These are phyloP conservation scores for Plasmodiophora brassicae DNA, from an alignment of 208 protist genomes.

Conservation along the genomic window DNA sequence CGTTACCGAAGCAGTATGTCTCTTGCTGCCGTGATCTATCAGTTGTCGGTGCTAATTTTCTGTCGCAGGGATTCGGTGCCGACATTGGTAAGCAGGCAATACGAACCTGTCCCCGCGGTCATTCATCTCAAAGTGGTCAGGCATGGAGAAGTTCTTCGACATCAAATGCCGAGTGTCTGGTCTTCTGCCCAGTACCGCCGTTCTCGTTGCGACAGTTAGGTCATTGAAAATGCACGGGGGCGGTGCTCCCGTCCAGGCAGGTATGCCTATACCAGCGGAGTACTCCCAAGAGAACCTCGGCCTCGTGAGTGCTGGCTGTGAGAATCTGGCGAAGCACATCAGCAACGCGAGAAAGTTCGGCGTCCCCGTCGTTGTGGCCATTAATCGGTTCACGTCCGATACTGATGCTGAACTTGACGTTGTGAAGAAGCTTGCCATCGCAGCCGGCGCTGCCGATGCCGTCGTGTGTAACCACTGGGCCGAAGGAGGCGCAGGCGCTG, in stretches of 20 bases:
- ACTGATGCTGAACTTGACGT: slow-evolving; percentile 74
- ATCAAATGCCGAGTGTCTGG: slow-evolving; percentile 91
- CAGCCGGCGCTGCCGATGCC: slow-evolving; percentile 76
- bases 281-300: too few species aligned
- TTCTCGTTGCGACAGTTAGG: too few species aligned
- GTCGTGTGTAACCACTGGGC: slow-evolving; percentile 83
- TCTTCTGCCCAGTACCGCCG: slow-evolving; percentile 75
- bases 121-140: not conserved
- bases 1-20: slow-evolving; percentile 16
- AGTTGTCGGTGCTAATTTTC: too few species aligned
- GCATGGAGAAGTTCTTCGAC: slow-evolving; percentile 95
- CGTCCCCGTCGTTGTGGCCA: slow-evolving; percentile 85
- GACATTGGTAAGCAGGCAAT: slow-evolving; percentile 86
- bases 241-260: too few species aligned
- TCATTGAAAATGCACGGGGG: too few species aligned
- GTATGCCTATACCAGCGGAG: too few species aligned
- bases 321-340: slow-evolving; percentile 87
- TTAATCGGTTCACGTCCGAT: slow-evolving; percentile 87
- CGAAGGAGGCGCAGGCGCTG: slow-evolving; percentile 72
- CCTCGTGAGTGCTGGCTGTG: too few species aligned
- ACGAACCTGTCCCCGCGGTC: too few species aligned
- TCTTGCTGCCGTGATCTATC: too few species aligned
- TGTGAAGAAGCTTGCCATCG: slow-evolving; percentile 59
- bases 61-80: slow-evolving; percentile 52
- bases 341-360: slow-evolving; percentile 85